These are phyloP conservation scores for Blastobotrys capitulatus DNA, from an alignment of 1,139 yeast species.

Conservation along the genomic window DNA sequence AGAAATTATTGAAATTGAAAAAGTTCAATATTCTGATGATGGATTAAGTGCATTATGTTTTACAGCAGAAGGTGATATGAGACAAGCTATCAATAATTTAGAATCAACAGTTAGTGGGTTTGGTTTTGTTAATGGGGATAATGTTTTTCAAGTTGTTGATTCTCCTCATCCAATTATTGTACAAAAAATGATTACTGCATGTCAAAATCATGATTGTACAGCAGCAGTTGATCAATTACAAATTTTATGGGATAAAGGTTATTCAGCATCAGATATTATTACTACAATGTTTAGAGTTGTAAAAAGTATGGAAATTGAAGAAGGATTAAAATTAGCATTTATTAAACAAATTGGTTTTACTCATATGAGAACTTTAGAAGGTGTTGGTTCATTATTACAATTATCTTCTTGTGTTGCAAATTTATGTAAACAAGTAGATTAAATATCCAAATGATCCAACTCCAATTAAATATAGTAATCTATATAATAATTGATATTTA, in stretches of 20 bases:
- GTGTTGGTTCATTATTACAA: slow-evolving; percentile 83
- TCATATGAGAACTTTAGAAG: slow-evolving; percentile 90
- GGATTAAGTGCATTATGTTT: slow-evolving; percentile 93
- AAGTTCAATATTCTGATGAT: slow-evolving; percentile 76
- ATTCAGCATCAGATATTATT: slow-evolving; percentile 88
- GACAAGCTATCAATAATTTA: slow-evolving; percentile 91
- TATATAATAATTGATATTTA: slow-evolving; percentile 32
- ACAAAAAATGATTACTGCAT: slow-evolving; percentile 63
- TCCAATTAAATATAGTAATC: slow-evolving; percentile 43
- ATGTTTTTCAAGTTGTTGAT: slow-evolving; percentile 92
- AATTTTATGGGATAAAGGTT: slow-evolving; percentile 81
- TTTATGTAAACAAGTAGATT: slow-evolving; percentile 30
- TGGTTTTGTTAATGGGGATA: slow-evolving; percentile 80
- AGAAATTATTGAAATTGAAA: slow-evolving; percentile 64
- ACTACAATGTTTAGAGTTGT: slow-evolving; percentile 87
- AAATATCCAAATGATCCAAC: slow-evolving; percentile 32
- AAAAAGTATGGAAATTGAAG: slow-evolving; percentile 64
- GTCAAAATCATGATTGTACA: slow-evolving; percentile 50
- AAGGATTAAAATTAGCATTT: slow-evolving; percentile 62
- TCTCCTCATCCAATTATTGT: slow-evolving; percentile 93
- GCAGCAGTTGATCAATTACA: slow-evolving; percentile 62
- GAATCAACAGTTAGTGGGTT: slow-evolving; percentile 95
- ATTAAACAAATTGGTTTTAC: slow-evolving; percentile 83
- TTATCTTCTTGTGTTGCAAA: slow-evolving; percentile 78
- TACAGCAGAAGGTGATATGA: slow-evolving; percentile 98